Base-by-base conservation (phyloP, 805 yeast genomes). In the Candida nanaspora region DNA sequence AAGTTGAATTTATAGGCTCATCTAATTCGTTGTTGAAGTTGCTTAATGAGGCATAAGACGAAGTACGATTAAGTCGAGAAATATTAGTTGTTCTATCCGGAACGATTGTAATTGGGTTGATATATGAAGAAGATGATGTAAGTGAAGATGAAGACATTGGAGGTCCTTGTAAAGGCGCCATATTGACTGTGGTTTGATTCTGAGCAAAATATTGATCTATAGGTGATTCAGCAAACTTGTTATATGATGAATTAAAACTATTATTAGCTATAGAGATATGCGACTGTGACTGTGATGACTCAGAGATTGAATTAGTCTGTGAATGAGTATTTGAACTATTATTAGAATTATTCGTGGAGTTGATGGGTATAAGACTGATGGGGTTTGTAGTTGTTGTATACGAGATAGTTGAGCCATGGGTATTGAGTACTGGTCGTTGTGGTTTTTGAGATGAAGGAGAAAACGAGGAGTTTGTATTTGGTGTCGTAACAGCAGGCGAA, bases 31-130 rank as follows among this genome's bases (percentile, higher is more conserved):
- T 28, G n/a, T 30, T 30, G 4, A 30, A 15, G 6, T 30, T 10
- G 6, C 20, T 66, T 20, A 62, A 47, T 8, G 68, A 63, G 2
- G 61, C 59, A 34, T 61, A 60, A 3, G 66, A 59, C 2, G 64
- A 55, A 9, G 61, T 49, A 16, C 59, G 44, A 9, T 51, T 51
- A 2, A 59, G 26, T 13, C 44, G 5, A 4, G 16, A 45, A 8
- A 60, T 50, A 15, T 46, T 46, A 4, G 46, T 28, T 10, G 46
- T 44, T 13, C 53, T 38, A 35, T 52, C 53, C 4, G 57, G 32
- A 9, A 32, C 31, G 10, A 19, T 11, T 6, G 10, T 33, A 19
- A 31, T 32, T 18, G 34, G 34, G 23, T 26, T 4, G 27, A 19
- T 21, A 8, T 29, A 20, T 35, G 26, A 13, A 19, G 23, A 2